Evolutionary conservation across 2,329 filamentous ascomycete species (phyloP).

Genomic region (Monascus ruber): DNA sequence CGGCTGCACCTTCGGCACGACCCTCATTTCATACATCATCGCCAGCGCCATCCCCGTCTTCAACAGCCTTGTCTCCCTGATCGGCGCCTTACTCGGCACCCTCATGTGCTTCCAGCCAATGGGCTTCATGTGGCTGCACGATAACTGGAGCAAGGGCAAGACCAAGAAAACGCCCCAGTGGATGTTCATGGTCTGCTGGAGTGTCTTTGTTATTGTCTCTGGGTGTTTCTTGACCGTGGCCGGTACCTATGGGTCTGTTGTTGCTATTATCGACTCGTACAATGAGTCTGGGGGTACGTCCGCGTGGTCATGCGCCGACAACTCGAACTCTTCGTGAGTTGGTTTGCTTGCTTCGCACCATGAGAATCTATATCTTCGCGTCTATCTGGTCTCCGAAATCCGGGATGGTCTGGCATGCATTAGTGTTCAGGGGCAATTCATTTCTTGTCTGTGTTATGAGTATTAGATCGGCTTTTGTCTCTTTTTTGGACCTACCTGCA

Average conservation of each 20-base stretch:
- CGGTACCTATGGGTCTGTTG: constrained; percentile 36
- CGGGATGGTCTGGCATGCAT: too few relatives aligned
- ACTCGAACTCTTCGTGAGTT: constrained; percentile 18
- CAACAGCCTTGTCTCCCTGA: constrained; percentile 9
- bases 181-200: constrained; percentile 11
- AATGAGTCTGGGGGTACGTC: constrained; percentile 22
- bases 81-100: constrained; percentile 12
- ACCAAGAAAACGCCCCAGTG: constrained; percentile 6
- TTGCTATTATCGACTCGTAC: constrained; percentile 30
- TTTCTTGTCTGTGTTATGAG: too few relatives aligned
- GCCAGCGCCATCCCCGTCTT: constrained; percentile 14
- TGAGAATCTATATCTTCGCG: too few relatives aligned
- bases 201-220: constrained; percentile 22
- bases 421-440: too few relatives aligned
- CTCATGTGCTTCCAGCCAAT: constrained; percentile 16
- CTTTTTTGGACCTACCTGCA: too few relatives aligned
- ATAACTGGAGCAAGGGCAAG: constrained; percentile 25
- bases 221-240: constrained; percentile 34
- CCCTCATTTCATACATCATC: constrained; percentile 10
- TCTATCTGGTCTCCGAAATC: too few relatives aligned
- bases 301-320: constrained; percentile 36
- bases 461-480: too few relatives aligned
- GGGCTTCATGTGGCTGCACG: constrained; percentile 35
- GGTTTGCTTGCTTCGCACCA: constrained; percentile 1
- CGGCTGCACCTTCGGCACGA: constrained; percentile 6